Evolutionary conservation across 345 rosid species (phyloP), one percentile per base, ranked within the genome.

Genomic region (Brassica juncea): DNA sequence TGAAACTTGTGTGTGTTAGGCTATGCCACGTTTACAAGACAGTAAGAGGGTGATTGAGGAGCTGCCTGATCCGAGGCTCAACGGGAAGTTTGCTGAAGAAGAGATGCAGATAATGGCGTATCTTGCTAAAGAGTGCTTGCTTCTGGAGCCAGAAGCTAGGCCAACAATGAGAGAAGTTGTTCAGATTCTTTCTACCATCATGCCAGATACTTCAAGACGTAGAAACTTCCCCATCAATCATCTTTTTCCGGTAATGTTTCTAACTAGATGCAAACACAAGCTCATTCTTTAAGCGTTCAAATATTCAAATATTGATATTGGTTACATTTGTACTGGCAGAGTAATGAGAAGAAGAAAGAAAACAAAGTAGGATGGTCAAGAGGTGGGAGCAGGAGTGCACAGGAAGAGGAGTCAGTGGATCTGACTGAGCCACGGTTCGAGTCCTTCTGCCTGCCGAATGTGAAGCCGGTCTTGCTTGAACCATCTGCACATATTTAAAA

Each of bases 81-180:
- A 86, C 16, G 88, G 96, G 68, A 81, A 85, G 55, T 95, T 90
- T 84, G 90, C 87, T 0, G 89, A 89, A 78, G 98, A 93, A 82
- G 99, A 93, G 77, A 86, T 95, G 88, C 94, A 89, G 73, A 88
- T 93, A 80, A 87, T 93, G 93, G 99, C 99, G 62, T 95, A 91
- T 79, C 88, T 95, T 30, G 94, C 98, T 60, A 95, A 88, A 86
- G 98, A 95, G 74, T 95, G 99, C 85, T 82, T 95, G 84, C 85
- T 88, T 73, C 74, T 90, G 81, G 98, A 93, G 75, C 98, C 99
- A 34, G 98, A 95, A 70, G 84, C 90, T 73, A 87, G 98, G 30
- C 99, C 99, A 68, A 90, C 94, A 76, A 95, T 95, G 99, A 86
- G 91, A 67, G 99, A 95, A 81, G 93, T 93, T 82, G 99, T 91